Conservation (phyloP, 192 early-diverging fungal genomes). For the Chytriomyces sp. region DNA sequence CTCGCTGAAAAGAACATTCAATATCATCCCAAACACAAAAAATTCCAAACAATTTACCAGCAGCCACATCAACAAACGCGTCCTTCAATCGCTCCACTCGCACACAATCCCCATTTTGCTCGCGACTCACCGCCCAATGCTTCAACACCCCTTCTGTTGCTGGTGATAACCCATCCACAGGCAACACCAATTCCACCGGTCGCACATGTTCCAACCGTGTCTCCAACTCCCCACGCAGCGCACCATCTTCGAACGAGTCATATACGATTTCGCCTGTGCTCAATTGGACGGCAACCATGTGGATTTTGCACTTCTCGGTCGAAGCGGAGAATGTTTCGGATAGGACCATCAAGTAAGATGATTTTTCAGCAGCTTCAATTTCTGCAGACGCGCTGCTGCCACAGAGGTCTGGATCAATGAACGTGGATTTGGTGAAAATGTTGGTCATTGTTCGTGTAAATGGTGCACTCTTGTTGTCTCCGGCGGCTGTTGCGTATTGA, state of each 20-base stretch:
- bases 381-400: background rate
- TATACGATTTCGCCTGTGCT: constrained; percentile 74
- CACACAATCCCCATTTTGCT: constrained; percentile 47
- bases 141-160: constrained; percentile 63
- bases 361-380: background rate
- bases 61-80: constrained; percentile 50
- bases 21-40: background rate
- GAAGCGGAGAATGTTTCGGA: background rate
- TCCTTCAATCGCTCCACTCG: constrained; percentile 62
- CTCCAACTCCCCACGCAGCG: constrained; percentile 69
- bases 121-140: constrained; percentile 17
- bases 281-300: constrained; percentile 63
- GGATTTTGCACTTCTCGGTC: constrained; percentile 20
- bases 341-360: constrained; percentile 21
- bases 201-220: constrained; percentile 69
- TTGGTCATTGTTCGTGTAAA: constrained; percentile 71
- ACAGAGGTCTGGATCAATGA: constrained; percentile 43
- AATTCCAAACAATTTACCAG: constrained; percentile 5
- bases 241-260: constrained; percentile 70
- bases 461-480: constrained; percentile 68
- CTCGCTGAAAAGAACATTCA: constrained; percentile 1
- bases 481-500: constrained; percentile 50
- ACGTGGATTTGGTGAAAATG: constrained; percentile 72
- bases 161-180: constrained; percentile 51
- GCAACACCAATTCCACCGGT: constrained; percentile 70